Base-by-base conservation (phyloP, 2,329 filamentous ascomycete species). In the Blastomyces emzantsi region DNA sequence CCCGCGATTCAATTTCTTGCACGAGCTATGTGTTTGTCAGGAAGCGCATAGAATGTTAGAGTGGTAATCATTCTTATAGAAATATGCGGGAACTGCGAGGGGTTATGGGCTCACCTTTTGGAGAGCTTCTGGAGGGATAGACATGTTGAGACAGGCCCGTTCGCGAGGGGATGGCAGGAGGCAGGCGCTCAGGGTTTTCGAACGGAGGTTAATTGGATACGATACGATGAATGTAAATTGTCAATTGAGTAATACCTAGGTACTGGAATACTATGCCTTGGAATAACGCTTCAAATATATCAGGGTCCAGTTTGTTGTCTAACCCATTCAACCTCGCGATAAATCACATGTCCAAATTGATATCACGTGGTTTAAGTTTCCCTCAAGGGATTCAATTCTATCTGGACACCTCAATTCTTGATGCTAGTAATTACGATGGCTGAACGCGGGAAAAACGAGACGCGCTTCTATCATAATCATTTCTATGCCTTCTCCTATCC, bases 1-100 rank as follows among this genome's bases (percentile, higher is more conserved):
- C 92, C 75, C 96, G 94, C 68, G 88, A 87, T 79, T 97, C 92
- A 72, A 97, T 97, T 79, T 97, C 94, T 76, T 90, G 89, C 71
- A 96, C 86, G 66, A 97, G 82, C 93, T 97, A 68, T 62, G 65
- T 9, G 33, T 1, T 45, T 61, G 51, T 43, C n/a, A 28, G 17
- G 28, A 22, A 61, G 25, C 41, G 1, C 0, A 61, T 17, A 2
- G 30, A 19, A n/a, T 54, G 60, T 52, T 19, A 61, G 49, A 36
- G 15, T 19, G 19, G 13, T 25, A 52, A 54, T 17, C n/a, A 8
- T 28, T 15, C 33, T 15, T 43, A 19, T 11, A 28, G 25, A 30
- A 9, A 25, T 41, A 45, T 25, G 5, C 28, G 25, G 25, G 56
- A 30, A 28, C 28, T 9, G 41, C 3, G 19, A 19, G n/a, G 25